phyloP scores from a whole-genome alignment of 495 filamentous ascomycete species.

The Penicillium ochrochloron region DNA sequence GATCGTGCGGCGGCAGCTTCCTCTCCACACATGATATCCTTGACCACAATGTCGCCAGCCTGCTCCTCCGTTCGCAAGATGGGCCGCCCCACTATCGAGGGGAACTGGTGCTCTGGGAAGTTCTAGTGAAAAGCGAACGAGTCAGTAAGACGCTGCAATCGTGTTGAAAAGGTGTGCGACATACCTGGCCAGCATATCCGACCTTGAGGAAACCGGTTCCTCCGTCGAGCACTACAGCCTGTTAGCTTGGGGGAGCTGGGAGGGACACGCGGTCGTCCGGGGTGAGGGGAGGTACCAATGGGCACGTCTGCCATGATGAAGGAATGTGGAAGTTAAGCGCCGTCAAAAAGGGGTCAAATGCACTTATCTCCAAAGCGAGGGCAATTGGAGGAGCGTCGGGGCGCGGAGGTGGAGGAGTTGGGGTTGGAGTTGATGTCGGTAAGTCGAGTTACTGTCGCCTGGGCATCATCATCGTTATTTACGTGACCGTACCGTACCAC shows the following conservation, averaged over 20 bases:
- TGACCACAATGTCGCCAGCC: constrained; percentile 77
- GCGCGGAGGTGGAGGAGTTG: constrained; percentile 19
- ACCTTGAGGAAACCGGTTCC: constrained; percentile 99
- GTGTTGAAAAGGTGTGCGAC: constrained; percentile 20
- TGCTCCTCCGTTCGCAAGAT: constrained; percentile 96
- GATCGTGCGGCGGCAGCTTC: constrained; percentile 93
- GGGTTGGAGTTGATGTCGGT: constrained; percentile 27
- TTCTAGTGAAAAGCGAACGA: constrained; percentile 59
- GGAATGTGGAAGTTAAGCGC: constrained; percentile 18
- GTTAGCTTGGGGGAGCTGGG: constrained; percentile 37
- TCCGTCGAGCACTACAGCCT: constrained; percentile 89
- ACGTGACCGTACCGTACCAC: constrained; percentile 39
- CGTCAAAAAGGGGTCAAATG: constrained; percentile 2
- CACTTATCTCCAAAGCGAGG: constrained; percentile 29
- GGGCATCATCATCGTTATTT: constrained; percentile 38
- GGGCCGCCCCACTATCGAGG: constrained; percentile 96
- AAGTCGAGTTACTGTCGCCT: constrained; percentile 27
- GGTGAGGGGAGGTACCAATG: constrained; percentile 59
- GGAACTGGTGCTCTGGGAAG: constrained; percentile 98
- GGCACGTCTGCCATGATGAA: constrained; percentile 70
- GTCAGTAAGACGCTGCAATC: constrained; percentile 16
- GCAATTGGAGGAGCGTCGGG: constrained; percentile 31
- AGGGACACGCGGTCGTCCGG: constrained; percentile 32
- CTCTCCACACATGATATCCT: constrained; percentile 99
- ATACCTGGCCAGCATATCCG: constrained; percentile 89